Percentiles rank a stretch among this genome's conserved stretches.
phyloP scores from a whole-genome alignment of 352 stramenopile species.

The Phytophthora pinifolia region DNA sequence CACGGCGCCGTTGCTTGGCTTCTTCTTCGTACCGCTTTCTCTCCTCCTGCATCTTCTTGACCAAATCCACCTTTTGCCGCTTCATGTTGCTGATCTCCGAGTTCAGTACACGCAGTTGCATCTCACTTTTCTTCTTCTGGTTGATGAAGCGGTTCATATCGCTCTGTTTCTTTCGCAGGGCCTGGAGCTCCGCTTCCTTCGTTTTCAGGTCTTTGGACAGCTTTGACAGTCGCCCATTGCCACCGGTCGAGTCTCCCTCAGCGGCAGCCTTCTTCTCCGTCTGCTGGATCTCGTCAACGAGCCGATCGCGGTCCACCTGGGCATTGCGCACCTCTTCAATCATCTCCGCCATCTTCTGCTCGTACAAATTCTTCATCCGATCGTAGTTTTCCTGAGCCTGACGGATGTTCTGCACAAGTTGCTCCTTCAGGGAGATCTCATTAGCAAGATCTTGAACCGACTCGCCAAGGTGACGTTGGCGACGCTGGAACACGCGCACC shows the following conservation, averaged over 20 bases:
- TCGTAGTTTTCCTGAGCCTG: slow-evolving; percentile 84
- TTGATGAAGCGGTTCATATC: slow-evolving; percentile 83
- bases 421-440: slow-evolving; percentile 87
- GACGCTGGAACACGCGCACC: slow-evolving; percentile 82
- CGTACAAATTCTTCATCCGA: slow-evolving; percentile 80
- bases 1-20: slow-evolving; percentile 68
- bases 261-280: slow-evolving; percentile 62
- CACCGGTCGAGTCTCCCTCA: slow-evolving; percentile 52
- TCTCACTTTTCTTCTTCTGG: slow-evolving; percentile 89
- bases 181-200: slow-evolving; percentile 75
- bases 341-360: slow-evolving; percentile 86
- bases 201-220: slow-evolving; percentile 73
- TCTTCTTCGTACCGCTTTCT: slow-evolving; percentile 85
- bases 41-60: slow-evolving; percentile 88
- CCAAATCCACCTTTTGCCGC: slow-evolving; percentile 85
- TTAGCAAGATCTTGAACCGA: slow-evolving; percentile 78
- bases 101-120: slow-evolving; percentile 76
- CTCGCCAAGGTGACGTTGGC: slow-evolving; percentile 76
- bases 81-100: slow-evolving; percentile 89
- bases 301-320: slow-evolving; percentile 65
- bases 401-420: slow-evolving; percentile 79
- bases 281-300: slow-evolving; percentile 79
- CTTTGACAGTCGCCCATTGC: slow-evolving; percentile 61
- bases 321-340: slow-evolving; percentile 64
- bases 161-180: slow-evolving; percentile 77